Evolutionary conservation across 176 grass and related monocot genomes (phyloP), one percentile per base, ranked within the genome.

Genomic region (Hordeum vulgare): DNA sequence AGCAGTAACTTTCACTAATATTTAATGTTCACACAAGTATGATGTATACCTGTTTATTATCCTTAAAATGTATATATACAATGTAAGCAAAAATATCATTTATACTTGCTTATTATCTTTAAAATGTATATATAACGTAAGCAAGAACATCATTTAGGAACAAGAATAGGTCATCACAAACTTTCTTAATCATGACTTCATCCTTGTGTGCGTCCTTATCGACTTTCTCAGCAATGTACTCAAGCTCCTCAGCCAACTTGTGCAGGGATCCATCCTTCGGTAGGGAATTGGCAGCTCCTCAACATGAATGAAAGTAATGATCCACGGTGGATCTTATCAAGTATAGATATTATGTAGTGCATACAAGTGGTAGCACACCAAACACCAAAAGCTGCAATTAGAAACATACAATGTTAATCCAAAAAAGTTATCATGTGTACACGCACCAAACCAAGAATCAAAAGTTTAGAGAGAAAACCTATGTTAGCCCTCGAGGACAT

Each of bases 151-250:
- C 20, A 67, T 45, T 21, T 28, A 84, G 54, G 69, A 51, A 12
- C 15, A 67, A 4, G 28, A 54, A 61, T 3, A 59, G 12, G 54
- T 8, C 44, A 69, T 14, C 24, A 44, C 76, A 7, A 14, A 99
- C 97, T 93, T 94, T 99, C 35, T 86, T 71, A 71, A 99, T 73
- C 74, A 94, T 29, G 29, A 75, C 74, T 86, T 99, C 91, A 79
- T 87, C 88, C 80, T 86, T 81, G 25, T 89, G 88, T 29, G 91
- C 93, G 82, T 94, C 93, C 54, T 88, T 87, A 60, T 96, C 88
- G 57, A 99, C 81, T 44, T 78, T 67, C 39, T 89, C 89, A 75
- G 93, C 88, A 84, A 99, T 90, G 80, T 83, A 69, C 60, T 93
- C 88, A 37, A 96, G 59, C 71, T 91, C 89, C 81, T 89, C 73